Evolutionary conservation across 139 green algal genomes (phyloP).

Genomic region (Tetradesmus obliquus): DNA sequence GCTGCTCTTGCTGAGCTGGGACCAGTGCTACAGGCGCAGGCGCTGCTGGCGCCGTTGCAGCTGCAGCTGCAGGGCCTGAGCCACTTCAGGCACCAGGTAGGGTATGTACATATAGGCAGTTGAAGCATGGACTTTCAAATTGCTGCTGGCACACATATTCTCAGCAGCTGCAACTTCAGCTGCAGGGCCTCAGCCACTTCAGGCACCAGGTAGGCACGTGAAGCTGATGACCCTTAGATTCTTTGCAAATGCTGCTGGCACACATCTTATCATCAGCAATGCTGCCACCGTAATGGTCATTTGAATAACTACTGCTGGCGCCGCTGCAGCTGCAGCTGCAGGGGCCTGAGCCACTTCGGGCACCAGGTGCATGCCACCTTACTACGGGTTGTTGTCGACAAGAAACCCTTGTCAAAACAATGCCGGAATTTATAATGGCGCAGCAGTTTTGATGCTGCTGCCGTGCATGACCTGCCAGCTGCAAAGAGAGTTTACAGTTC

Average conservation of each 20-base stretch:
- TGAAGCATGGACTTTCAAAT: too few species aligned
- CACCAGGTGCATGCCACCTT: neutral
- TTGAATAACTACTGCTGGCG: too few species aligned
- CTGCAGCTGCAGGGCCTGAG: constrained; percentile 31
- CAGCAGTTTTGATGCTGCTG: too few species aligned
- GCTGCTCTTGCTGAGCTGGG: neutral
- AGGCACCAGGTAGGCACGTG: neutral
- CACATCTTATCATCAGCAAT: neutral
- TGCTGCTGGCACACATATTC: neutral
- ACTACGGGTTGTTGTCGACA: too few species aligned
- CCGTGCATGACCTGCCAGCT: too few species aligned
- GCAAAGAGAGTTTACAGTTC: too few species aligned
- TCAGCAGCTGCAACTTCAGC: constrained; percentile 19
- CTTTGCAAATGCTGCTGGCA: neutral
- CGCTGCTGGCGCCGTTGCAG: constrained; percentile 17
- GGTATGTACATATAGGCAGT: neutral
- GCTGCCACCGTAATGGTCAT: too few species aligned
- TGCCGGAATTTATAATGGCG: too few species aligned
- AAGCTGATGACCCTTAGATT: too few species aligned
- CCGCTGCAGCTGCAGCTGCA: constrained; percentile 30
- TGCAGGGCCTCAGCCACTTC: constrained; percentile 30
- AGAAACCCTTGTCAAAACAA: too few species aligned
- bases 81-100: constrained; percentile 19
- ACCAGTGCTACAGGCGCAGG: neutral
- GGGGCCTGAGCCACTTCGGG: constrained; percentile 18